phyloP scores from a whole-genome alignment of 169 alveolate species.

The Plasmodium cynomolgi region DNA sequence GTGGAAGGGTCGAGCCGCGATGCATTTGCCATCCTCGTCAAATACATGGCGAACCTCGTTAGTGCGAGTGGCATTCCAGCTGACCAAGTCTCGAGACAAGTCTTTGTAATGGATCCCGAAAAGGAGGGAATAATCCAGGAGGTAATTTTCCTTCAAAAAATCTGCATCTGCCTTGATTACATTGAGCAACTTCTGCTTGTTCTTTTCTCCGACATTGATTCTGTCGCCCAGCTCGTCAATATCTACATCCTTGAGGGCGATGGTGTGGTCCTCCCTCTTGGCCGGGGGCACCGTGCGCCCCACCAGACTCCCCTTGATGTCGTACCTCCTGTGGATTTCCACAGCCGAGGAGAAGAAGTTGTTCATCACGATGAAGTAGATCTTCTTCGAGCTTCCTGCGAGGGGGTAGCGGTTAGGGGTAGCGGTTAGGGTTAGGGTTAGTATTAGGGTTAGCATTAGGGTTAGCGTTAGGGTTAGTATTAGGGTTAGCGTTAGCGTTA shows the following conservation, averaged over 20 bases:
- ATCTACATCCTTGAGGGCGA: slow-evolving; percentile 93
- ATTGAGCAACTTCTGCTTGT: slow-evolving; percentile 79
- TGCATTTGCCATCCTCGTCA: slow-evolving; percentile 39
- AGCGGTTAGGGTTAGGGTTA: background rate
- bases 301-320: slow-evolving; percentile 92
- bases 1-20: slow-evolving; percentile 37
- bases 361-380: slow-evolving; percentile 96
- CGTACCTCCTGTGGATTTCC: slow-evolving; percentile 92
- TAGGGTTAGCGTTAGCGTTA: too few species aligned
- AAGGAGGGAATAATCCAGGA: slow-evolving; percentile 93
- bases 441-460: background rate
- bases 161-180: slow-evolving; percentile 87
- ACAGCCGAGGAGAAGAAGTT: slow-evolving; percentile 95
- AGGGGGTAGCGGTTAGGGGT: background rate
- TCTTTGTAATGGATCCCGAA: slow-evolving; percentile 90
- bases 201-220: slow-evolving; percentile 82
- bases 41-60: slow-evolving; percentile 16
- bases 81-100: slow-evolving; percentile 75
- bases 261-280: slow-evolving; percentile 88
- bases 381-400: slow-evolving; percentile 67
- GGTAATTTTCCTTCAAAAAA: slow-evolving; percentile 86
- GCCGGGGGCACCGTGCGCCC: slow-evolving; percentile 90
- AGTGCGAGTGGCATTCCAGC: slow-evolving; percentile 77
- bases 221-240: slow-evolving; percentile 84
- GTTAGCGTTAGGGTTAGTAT: too few species aligned